A percentile compares a stretch with the other conserved stretches of the same genome.
These are phyloP conservation scores for Russula sp. DNA, from an alignment of 768 basidiomycete genomes.

Conservation along the genomic window DNA sequence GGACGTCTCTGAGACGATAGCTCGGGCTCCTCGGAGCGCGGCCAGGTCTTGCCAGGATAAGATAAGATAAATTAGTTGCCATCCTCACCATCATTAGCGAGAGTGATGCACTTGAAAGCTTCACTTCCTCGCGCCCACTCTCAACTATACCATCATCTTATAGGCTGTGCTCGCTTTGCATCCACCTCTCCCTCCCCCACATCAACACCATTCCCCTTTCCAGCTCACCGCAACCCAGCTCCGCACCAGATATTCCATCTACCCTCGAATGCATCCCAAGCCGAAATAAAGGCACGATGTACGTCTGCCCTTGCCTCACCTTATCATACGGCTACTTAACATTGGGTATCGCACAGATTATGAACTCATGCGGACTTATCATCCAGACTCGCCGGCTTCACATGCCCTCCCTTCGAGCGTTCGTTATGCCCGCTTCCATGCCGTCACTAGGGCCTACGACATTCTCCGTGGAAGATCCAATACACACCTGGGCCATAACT, in stretches of 20 bases:
- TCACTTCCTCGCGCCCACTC: neutral
- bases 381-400: slow-evolving; percentile 60
- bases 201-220: slow-evolving; percentile 47
- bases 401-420: slow-evolving; percentile 43
- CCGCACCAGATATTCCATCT: slow-evolving; percentile 76
- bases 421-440: slow-evolving; percentile 60
- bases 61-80: slow-evolving; percentile 6
- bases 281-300: slow-evolving; percentile 69
- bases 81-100: too few relatives aligned
- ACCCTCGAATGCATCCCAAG: slow-evolving; percentile 49
- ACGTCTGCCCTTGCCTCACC: slow-evolving; percentile 34
- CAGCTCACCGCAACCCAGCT: slow-evolving; percentile 51
- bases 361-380: slow-evolving; percentile 67
- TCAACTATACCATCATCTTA: neutral
- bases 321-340: neutral
- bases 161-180: neutral
- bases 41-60: neutral
- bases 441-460: slow-evolving; percentile 64
- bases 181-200: slow-evolving; percentile 29
- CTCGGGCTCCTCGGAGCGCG: too few relatives aligned
- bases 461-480: slow-evolving; percentile 43
- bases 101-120: slow-evolving; percentile 8
- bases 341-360: slow-evolving; percentile 48
- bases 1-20: too few relatives aligned
- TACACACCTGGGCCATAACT: slow-evolving; percentile 21